phyloP scores from a whole-genome alignment of 2,329 filamentous ascomycete genomes.

The Byssochlamys sp. region DNA sequence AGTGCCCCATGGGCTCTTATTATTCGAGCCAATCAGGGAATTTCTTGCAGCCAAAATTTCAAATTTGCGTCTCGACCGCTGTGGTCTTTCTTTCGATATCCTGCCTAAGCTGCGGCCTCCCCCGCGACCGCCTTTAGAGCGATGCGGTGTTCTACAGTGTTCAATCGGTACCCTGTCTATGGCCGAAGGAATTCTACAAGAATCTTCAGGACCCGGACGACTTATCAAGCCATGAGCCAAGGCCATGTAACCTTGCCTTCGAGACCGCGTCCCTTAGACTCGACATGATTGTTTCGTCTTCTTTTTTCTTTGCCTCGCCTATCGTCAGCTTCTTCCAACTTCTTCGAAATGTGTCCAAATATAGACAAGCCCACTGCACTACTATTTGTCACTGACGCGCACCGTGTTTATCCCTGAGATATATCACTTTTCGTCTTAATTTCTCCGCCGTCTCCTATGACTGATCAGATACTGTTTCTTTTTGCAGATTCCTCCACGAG shows the following conservation, averaged over 20 bases:
- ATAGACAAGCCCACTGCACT: neutral
- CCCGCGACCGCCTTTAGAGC: neutral
- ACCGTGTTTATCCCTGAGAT: neutral
- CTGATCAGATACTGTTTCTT: neutral
- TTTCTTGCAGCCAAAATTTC: neutral
- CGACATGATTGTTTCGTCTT: neutral
- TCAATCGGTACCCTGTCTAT: neutral
- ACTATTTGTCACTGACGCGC: neutral
- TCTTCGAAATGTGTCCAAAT: neutral
- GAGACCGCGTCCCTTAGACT: neutral
- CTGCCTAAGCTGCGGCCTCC: neutral
- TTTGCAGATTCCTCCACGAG: slow-evolving; percentile 35
- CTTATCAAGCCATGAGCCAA: neutral
- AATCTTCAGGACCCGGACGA: neutral
- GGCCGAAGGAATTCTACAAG: neutral
- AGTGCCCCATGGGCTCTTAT: neutral
- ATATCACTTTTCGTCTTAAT: neutral
- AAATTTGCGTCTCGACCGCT: neutral
- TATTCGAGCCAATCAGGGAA: neutral
- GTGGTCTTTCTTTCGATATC: neutral
- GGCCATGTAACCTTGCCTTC: neutral
- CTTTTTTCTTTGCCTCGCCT: neutral
- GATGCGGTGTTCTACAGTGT: neutral
- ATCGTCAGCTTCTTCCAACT: neutral
- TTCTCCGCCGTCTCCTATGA: neutral